Conservation (phyloP, 352 stramenopile genomes). For the Globisporangium cylindrosporum region DNA sequence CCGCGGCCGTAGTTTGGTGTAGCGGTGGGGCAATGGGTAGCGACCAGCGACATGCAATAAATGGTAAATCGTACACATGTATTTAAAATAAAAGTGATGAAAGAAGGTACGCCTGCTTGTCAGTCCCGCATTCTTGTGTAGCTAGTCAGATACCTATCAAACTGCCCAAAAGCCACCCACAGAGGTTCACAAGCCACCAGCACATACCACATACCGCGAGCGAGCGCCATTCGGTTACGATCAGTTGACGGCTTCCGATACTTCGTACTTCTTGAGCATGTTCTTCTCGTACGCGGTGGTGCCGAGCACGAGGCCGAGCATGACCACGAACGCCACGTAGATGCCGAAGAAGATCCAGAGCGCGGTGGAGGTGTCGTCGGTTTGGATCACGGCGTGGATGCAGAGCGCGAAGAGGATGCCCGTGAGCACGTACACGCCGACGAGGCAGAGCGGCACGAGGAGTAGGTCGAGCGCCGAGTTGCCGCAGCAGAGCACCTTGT, state of each 20-base stretch:
- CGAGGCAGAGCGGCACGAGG: slow-evolving; percentile 62
- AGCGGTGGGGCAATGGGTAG: slow-evolving; percentile 9
- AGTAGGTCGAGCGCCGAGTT: slow-evolving; percentile 73
- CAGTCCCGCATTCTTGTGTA: not conserved
- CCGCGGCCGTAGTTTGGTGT: not conserved
- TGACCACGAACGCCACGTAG: slow-evolving; percentile 57
- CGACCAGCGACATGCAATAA: not conserved
- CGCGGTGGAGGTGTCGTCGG: slow-evolving; percentile 69
- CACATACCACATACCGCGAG: not conserved
- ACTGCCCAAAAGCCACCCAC: not conserved
- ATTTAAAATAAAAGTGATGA: slow-evolving; percentile 9
- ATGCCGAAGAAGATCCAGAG: slow-evolving; percentile 81
- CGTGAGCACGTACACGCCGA: slow-evolving; percentile 60
- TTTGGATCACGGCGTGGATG: slow-evolving; percentile 69
- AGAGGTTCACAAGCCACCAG: not conserved
- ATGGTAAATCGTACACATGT: slow-evolving; percentile 12
- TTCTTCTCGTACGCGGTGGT: slow-evolving; percentile 66
- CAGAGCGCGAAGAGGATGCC: slow-evolving; percentile 69
- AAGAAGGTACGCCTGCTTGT: not conserved
- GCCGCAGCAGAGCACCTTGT: slow-evolving; percentile 60
- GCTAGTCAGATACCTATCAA: not conserved
- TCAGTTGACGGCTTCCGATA: slow-evolving; percentile 26
- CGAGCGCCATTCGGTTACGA: not conserved
- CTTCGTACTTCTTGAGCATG: slow-evolving; percentile 45
- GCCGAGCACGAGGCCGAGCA: slow-evolving; percentile 61